A percentile compares a stretch with the other conserved stretches of the same genome.
These are phyloP conservation scores for Phytopythium chamaehyphon DNA, from an alignment of 352 stramenopile genomes.

Conservation along the genomic window DNA sequence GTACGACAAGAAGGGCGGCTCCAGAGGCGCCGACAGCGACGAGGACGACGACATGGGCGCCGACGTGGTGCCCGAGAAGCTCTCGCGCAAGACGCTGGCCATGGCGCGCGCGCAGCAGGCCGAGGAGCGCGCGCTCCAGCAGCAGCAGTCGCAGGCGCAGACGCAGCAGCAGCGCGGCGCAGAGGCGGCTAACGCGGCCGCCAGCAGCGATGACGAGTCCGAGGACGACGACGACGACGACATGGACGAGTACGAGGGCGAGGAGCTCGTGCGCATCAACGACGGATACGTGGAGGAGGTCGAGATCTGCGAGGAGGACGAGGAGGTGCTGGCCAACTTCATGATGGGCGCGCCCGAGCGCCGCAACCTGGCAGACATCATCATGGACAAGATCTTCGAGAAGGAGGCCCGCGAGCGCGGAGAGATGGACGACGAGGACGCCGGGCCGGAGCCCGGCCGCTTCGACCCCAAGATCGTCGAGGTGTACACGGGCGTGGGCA, in stretches of 20 bases:
- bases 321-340: constrained; percentile 84
- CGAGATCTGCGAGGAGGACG: constrained; percentile 85
- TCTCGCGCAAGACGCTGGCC: constrained; percentile 77
- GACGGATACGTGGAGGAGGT: constrained; percentile 90
- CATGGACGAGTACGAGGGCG: constrained; percentile 83
- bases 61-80: constrained; percentile 74
- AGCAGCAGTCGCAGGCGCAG: too few species aligned
- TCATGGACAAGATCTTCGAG: constrained; percentile 99
- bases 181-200: constrained; percentile 21
- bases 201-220: constrained; percentile 64
- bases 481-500: constrained; percentile 98
- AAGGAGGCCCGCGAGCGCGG: constrained; percentile 89
- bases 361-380: constrained; percentile 97
- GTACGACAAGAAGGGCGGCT: constrained; percentile 54
- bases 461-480: constrained; percentile 96
- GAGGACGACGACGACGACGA: constrained; percentile 87
- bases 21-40: constrained; percentile 35
- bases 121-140: constrained; percentile 57
- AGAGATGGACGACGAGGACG: constrained; percentile 61
- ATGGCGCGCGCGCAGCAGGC: constrained; percentile 76
- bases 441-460: constrained; percentile 38
- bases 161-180: constrained; percentile 7
- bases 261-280: constrained; percentile 88
- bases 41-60: constrained; percentile 57
- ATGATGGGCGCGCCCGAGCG: constrained; percentile 81